Base-by-base conservation (phyloP, 1,139 yeast genomes). In the Casaregolazyma lundiana region DNA sequence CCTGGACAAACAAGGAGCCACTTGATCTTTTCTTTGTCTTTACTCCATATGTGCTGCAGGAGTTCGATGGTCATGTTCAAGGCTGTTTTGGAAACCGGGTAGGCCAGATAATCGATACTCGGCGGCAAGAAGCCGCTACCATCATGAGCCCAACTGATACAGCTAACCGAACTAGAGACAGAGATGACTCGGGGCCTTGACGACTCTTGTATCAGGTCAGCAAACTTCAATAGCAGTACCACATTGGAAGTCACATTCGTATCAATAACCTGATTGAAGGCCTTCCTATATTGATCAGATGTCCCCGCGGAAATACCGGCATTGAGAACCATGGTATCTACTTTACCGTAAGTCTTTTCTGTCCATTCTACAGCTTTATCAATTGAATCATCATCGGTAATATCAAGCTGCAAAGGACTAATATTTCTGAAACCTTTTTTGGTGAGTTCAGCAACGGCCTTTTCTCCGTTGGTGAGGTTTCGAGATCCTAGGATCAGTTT, bases 251-350 rank as follows among this genome's bases (percentile, higher is more conserved):
- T 13, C 18, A 59, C 56, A 39, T 59, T 59, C 29, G 52, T 42
- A 29, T 50, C 49, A 50, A 54, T 53, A 3, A 47, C 26, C 13
- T 37, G 35, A 17, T 50, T 49, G 40, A 49, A 58, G 4, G 34
- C 45, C 9, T 54, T 54, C 19, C 53, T 52, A 51, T 45, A 4
- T 46, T 42, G n/a, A 13, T 43, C 15, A 44, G 49, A 7, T 29
- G 16, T 45, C 35, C 17, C 40, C 38, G 13, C 15, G 15, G 32
- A 3, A 29, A 51, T 39, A 2, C 53, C 59, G 20, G 59, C 59
- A 38, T 55, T 55, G 45, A 55, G 52, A 32, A 55, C 48, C 38
- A 55, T 18, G 39, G 54, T 48, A 42, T 55, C 57, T 16, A 55
- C 42, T 29, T 50, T 49, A 13, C 47, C 46, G 35, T 41, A 51